Evolutionary conservation across 2,329 filamentous ascomycete genomes (phyloP), one percentile per base, ranked within the genome.

Genomic region (Trichoderma oligosporum): DNA sequence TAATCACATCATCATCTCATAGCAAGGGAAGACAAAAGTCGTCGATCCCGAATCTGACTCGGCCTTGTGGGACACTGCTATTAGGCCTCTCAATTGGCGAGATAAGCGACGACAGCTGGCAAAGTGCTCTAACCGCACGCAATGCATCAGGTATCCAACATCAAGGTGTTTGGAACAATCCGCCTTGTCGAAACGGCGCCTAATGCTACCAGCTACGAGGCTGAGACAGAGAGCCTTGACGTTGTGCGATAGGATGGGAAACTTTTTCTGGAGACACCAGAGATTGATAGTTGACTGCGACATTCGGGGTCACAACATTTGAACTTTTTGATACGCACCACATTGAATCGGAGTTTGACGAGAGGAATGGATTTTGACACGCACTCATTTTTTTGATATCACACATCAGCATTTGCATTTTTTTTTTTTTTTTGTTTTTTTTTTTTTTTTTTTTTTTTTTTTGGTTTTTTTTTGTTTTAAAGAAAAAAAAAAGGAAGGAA

Each of bases 1-100:
- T 68, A 91, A 88, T 66, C 88, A 92, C 71, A 89, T 91, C 59
- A 84, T 90, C 61, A 79, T 85, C 65, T 83, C 82, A 46, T 84
- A 83, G 76, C 61, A 65, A 24, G 66, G 67, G 20, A 55, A 61
- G 51, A 66, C 60, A 24, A 62, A 59, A 56, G 56, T 72, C 33
- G 53, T 68, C 29, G 66, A 70, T 46, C 64, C 64, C n/a, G 33
- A 52, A 18, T 25, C 38, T 39, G 48, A 62, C 16, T 16, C n/a
- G 27, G 55, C 58, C 22, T 55, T 70, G 44, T 71, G 62, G 67
- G 55, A 68, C 44, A 60, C 58, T 29, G 63, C 49, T n/a, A 61
- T 69, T 24, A 64, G 67, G 27, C 63, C 68, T n/a, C 60, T 64
- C 24, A 35, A 63, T 45, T 64, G 63, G 62, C 57, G 39, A 24